Conservation (phyloP, 2,329 filamentous ascomycete genomes). For the Geosmithia flava region DNA sequence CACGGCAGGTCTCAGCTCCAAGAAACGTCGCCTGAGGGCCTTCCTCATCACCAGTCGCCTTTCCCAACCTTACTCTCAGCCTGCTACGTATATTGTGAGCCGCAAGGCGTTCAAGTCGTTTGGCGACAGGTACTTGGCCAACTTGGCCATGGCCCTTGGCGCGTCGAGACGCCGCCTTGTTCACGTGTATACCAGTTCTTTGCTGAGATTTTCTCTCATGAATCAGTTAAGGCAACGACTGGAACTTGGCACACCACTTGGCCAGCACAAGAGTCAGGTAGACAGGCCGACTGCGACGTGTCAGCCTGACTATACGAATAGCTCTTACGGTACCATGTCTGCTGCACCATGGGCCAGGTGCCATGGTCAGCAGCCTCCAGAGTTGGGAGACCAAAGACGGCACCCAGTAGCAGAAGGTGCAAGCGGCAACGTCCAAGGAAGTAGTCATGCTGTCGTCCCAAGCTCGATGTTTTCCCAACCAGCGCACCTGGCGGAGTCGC, state of each 20-base stretch:
- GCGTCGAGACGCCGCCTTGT: conserved; percentile 20
- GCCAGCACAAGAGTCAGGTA: not conserved
- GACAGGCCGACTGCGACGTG: not conserved
- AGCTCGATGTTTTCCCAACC: conserved; percentile 12
- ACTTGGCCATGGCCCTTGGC: conserved; percentile 29
- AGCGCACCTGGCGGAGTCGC: conserved; percentile 19
- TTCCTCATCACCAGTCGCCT: conserved; percentile 57
- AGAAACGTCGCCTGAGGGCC: conserved; percentile 55
- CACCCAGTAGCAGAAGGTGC: conserved; percentile 12
- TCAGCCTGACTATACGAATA: conserved; percentile 9
- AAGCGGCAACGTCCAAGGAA: conserved; percentile 10
- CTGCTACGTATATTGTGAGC: conserved; percentile 57
- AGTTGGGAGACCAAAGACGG: conserved; percentile 5
- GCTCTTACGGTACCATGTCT: conserved; percentile 3
- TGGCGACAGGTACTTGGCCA: conserved; percentile 34
- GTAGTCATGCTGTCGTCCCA: no score
- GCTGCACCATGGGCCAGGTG: conserved; percentile 8
- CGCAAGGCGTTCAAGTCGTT: conserved; percentile 35
- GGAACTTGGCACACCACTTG: conserved; percentile 8
- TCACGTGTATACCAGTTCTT: conserved; percentile 33
- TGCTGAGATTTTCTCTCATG: conserved; percentile 54
- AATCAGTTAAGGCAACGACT: conserved; percentile 44
- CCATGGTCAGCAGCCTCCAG: not conserved
- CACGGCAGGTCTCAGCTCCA: conserved; percentile 36
- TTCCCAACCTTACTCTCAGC: conserved; percentile 55